Conservation (phyloP, 2,329 filamentous ascomycete genomes). For the Phialemonium atrogriseum region DNA sequence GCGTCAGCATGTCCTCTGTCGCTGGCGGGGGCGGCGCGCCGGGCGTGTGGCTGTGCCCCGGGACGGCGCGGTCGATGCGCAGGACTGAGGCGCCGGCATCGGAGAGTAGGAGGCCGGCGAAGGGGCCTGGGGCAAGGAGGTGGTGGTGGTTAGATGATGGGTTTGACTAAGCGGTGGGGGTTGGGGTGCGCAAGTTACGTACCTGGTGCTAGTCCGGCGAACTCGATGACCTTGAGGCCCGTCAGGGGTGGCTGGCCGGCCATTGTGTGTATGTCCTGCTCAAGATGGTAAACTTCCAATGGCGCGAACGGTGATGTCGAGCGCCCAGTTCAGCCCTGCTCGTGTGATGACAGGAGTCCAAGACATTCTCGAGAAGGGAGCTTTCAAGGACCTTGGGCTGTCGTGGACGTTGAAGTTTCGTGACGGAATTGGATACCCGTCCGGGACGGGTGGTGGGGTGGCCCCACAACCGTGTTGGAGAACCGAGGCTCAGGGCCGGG, state of each 20-base stretch:
- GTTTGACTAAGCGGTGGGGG: neutral
- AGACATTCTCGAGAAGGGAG: neutral
- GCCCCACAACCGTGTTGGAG: neutral
- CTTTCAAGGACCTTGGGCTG: neutral
- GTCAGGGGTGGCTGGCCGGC: constrained; percentile 31
- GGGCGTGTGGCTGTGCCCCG: constrained; percentile 27
- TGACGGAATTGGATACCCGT: constrained; percentile 4
- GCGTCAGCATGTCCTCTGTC: constrained; percentile 67
- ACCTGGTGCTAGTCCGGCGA: constrained; percentile 57
- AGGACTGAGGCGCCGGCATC: constrained; percentile 85
- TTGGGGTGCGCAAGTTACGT: constrained; percentile 8
- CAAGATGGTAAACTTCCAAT: too few species aligned
- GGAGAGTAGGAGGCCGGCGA: constrained; percentile 78
- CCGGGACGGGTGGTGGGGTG: neutral
- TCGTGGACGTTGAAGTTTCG: neutral
- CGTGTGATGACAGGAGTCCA: neutral
- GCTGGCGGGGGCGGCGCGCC: constrained; percentile 28
- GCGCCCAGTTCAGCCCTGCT: neutral
- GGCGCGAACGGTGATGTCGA: neutral
- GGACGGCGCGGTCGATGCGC: constrained; percentile 65
- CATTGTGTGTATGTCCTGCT: constrained; percentile 21
- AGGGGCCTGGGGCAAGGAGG: constrained; percentile 55
- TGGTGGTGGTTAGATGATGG: constrained; percentile 3
- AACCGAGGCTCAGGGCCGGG: constrained; percentile 3
- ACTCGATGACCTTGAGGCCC: constrained; percentile 50